Evolutionary conservation across 129 eudicot genomes (phyloP), one percentile per base, ranked within the genome.

Genomic region (Artemisia argyi): DNA sequence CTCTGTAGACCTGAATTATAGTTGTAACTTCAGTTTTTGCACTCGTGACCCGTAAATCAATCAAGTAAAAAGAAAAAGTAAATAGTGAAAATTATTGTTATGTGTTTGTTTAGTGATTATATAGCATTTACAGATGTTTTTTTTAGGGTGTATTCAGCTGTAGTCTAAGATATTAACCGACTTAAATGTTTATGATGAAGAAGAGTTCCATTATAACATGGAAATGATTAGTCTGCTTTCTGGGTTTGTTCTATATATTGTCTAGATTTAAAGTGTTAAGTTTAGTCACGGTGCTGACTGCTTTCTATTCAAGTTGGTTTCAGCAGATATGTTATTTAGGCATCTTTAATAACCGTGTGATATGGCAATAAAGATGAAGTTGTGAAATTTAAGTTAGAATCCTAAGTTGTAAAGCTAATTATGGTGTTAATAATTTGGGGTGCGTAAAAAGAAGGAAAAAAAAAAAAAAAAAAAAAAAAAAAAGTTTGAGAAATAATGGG

Each of bases 261-360:
- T 19, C 5, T 22, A 0, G n/a, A 26, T 60, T 11, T 3, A 35
- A 18, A 18, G 53, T 51, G n/a, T 7, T n/a, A 16, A n/a, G 19
- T 49, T 19, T 73, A 14, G 3, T 30, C 18, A n/a, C 5, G 4
- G 26, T 18, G 50, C 18, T 65, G 65, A 52, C 19, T 64, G 63
- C 35, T 62, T 73, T 51, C 49, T 61, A 6, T 63, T 73, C 11
- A 9, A 17, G 22, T 61, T 72, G 60, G 68, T 55, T 74, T 15
- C 14, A 19, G 55, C 35, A 18, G 64, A 44, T 64, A 74, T 64
- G n/a, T n/a, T n/a, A n/a, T n/a, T n/a, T n/a, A n/a, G n/a, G n/a
- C n/a, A n/a, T n/a, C n/a, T 28, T 42, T 52, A 35, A 48, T 51
- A 35, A 16, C 13, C 66, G 22, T 24, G 19, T 19, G 63, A 64